Evolutionary conservation across 2,329 filamentous ascomycete genomes (phyloP).

Genomic region (Diplocarpon rosae): DNA sequence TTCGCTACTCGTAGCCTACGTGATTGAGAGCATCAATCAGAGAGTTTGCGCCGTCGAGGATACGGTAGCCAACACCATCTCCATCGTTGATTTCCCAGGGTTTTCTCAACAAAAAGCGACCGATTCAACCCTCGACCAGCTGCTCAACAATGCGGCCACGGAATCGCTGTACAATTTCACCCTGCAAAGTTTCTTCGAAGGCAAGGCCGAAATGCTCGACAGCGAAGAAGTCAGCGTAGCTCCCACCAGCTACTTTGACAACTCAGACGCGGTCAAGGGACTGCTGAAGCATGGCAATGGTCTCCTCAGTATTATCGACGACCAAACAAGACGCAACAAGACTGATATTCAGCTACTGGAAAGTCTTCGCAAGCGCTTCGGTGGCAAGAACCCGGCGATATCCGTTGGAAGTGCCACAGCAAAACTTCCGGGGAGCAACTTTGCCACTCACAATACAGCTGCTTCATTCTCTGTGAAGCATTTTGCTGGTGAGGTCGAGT

Average conservation of each 20-base stretch:
- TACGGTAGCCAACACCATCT: conserved; percentile 82
- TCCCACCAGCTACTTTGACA: conserved; percentile 95
- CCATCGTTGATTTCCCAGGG: conserved; percentile 91
- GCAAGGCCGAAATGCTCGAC: conserved; percentile 85
- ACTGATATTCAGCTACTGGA: conserved; percentile 86
- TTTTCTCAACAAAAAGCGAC: conserved; percentile 82
- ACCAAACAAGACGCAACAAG: conserved; percentile 83
- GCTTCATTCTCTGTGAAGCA: conserved; percentile 86
- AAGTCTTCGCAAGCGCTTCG: conserved; percentile 82
- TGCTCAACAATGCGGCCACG: conserved; percentile 87
- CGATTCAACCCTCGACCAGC: conserved; percentile 76
- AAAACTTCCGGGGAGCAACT: conserved; percentile 78
- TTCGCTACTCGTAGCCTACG: conserved; percentile 83
- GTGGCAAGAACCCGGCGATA: conserved; percentile 88
- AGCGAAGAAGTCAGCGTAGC: conserved; percentile 85
- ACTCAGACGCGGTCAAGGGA: conserved; percentile 85
- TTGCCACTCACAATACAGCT: conserved; percentile 68
- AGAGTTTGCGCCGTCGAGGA: conserved; percentile 80
- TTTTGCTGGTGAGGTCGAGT: conserved; percentile 94
- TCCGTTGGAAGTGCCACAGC: conserved; percentile 63
- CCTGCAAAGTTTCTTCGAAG: conserved; percentile 91
- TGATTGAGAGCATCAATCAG: conserved; percentile 89
- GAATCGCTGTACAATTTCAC: conserved; percentile 90
- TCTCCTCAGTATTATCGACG: conserved; percentile 85
- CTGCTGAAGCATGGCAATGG: conserved; percentile 89